Evolutionary conservation across 176 grass and related monocot species (phyloP).

Genomic region (Typha latifolia): DNA sequence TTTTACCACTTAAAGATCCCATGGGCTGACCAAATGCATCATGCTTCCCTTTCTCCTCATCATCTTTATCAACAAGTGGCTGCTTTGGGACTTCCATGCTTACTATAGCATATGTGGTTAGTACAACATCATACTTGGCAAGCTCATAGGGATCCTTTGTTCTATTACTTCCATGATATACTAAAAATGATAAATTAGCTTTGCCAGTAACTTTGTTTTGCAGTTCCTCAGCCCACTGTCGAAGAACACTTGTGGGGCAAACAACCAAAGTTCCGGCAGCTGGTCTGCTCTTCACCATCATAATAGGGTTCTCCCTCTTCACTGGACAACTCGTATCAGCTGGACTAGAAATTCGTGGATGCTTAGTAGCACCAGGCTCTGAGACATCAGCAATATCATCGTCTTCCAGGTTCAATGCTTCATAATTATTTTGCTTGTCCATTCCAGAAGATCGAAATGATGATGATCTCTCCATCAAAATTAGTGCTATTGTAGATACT

Average conservation of each 20-base stretch:
- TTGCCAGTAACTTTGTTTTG: slow-evolving; percentile 71
- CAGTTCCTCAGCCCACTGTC: slow-evolving; percentile 95
- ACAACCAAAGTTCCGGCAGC: slow-evolving; percentile 97
- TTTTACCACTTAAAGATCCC: slow-evolving; percentile 42
- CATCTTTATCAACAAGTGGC: slow-evolving; percentile 71
- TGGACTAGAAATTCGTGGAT: slow-evolving; percentile 17
- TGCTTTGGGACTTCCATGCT: slow-evolving; percentile 98
- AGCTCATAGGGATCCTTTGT: slow-evolving; percentile 79
- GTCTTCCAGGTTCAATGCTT: slow-evolving; percentile 82
- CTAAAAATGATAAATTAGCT: slow-evolving; percentile 72
- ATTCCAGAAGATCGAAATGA: slow-evolving; percentile 20
- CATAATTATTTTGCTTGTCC: slow-evolving; percentile 40
- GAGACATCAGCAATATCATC: slow-evolving; percentile 24
- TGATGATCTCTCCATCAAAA: slow-evolving; percentile 82
- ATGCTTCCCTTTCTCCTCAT: slow-evolving; percentile 71
- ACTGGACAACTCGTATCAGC: slow-evolving; percentile 17
- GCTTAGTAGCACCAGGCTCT: slow-evolving; percentile 37
- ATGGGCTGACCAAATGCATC: slow-evolving; percentile 41
- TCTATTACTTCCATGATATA: slow-evolving; percentile 94
- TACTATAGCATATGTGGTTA: slow-evolving; percentile 97
- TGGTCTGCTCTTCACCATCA: slow-evolving; percentile 45
- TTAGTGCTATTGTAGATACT: slow-evolving; percentile 87
- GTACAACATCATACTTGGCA: slow-evolving; percentile 91
- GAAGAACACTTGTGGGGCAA: slow-evolving; percentile 95
- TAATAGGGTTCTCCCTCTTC: slow-evolving; percentile 33